Conservation (phyloP, 495 filamentous ascomycete genomes). For the Mytilinidion resinicola region DNA sequence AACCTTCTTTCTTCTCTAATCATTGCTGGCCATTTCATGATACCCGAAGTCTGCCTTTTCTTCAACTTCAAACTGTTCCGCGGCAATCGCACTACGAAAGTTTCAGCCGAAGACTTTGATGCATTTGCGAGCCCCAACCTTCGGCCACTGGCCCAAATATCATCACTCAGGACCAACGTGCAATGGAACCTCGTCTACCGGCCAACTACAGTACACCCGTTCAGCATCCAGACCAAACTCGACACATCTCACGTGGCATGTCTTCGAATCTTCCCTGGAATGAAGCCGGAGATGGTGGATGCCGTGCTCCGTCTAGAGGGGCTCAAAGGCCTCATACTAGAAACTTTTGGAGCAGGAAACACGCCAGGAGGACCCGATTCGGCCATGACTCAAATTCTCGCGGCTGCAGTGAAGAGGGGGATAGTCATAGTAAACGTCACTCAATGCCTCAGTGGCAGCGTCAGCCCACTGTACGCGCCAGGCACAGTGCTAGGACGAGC, state of each 20-base stretch:
- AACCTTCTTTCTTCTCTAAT: slow-evolving; percentile 89
- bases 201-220: slow-evolving; percentile 64
- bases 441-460: slow-evolving; percentile 83
- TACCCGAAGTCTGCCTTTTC: slow-evolving; percentile 93
- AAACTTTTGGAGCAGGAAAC: slow-evolving; percentile 95
- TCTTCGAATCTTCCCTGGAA: slow-evolving; percentile 90
- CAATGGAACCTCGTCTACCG: slow-evolving; percentile 76
- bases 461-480: slow-evolving; percentile 84
- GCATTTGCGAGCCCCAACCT: slow-evolving; percentile 86
- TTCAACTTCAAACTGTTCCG: slow-evolving; percentile 92
- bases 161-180: slow-evolving; percentile 72
- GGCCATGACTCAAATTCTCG: slow-evolving; percentile 73
- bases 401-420: slow-evolving; percentile 67
- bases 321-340: slow-evolving; percentile 77
- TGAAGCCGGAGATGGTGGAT: slow-evolving; percentile 91
- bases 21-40: slow-evolving; percentile 92
- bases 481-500: slow-evolving; percentile 82
- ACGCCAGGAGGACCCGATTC: slow-evolving; percentile 80
- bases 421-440: slow-evolving; percentile 90
- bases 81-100: slow-evolving; percentile 84
- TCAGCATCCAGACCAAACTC: slow-evolving; percentile 69
- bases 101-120: slow-evolving; percentile 76
- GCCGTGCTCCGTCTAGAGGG: slow-evolving; percentile 73
- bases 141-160: slow-evolving; percentile 70
- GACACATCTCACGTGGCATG: slow-evolving; percentile 88